phyloP scores from a whole-genome alignment of 257 asterid species.

The Marsdenia floribunda region DNA sequence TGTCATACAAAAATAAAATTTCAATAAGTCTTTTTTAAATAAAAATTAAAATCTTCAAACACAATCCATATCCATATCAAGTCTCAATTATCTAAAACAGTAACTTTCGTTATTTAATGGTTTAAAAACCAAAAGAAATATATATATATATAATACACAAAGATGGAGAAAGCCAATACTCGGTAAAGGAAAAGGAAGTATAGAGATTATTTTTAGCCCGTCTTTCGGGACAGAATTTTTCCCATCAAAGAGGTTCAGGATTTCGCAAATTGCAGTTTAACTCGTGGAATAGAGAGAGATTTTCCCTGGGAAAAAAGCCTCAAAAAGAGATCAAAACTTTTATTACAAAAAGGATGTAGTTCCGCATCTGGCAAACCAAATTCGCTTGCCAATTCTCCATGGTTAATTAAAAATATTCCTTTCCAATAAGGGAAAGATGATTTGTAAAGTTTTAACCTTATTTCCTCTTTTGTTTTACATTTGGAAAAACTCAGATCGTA shows the following conservation, averaged over 20 bases:
- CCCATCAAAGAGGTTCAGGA: not conserved
- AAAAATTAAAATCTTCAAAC: too few species aligned
- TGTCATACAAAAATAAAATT: too few species aligned
- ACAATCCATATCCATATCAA: too few species aligned
- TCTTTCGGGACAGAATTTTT: not conserved
- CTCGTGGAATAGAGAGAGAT: not conserved
- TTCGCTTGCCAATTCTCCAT: not conserved
- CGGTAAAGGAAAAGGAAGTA: not conserved
- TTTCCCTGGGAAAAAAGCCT: not conserved
- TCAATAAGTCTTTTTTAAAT: too few species aligned
- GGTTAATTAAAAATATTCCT: constrained; percentile 21
- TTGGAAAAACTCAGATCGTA: constrained; percentile 8
- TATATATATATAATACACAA: too few species aligned
- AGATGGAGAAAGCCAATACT: not conserved
- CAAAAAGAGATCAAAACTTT: not conserved
- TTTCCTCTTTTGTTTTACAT: constrained; percentile 25
- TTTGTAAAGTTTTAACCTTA: constrained; percentile 20
- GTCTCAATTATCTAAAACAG: too few species aligned
- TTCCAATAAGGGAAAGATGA: constrained; percentile 21
- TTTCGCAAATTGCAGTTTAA: not conserved
- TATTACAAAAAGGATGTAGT: not conserved
- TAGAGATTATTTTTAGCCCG: not conserved
- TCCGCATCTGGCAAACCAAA: not conserved
- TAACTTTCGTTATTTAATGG: too few species aligned
- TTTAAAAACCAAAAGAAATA: too few species aligned